These are phyloP conservation scores for Annulohypoxylon truncatum DNA, from an alignment of 2,329 filamentous ascomycete species.

Conservation along the genomic window DNA sequence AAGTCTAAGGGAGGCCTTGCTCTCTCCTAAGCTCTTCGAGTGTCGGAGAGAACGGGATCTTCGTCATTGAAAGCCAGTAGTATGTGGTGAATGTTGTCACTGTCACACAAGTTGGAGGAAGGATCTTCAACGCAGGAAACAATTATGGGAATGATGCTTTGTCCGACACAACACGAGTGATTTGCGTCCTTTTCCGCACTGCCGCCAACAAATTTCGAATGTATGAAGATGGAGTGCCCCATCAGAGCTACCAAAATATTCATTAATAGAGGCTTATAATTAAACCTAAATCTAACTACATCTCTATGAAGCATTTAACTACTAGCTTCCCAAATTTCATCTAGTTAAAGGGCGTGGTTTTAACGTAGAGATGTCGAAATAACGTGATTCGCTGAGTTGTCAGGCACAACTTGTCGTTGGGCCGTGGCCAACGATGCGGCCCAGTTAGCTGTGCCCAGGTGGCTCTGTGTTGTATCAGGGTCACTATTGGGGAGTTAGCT, in stretches of 20 bases:
- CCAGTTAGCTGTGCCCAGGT: constrained; percentile 37
- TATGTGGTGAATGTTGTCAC: not conserved
- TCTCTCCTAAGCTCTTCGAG: not conserved
- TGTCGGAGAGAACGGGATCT: not conserved
- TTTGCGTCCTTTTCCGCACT: not conserved
- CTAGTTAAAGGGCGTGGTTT: constrained; percentile 15
- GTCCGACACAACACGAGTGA: not conserved
- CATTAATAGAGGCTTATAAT: constrained; percentile 11
- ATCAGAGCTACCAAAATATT: constrained; percentile 4
- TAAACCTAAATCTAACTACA: not conserved
- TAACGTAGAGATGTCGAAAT: constrained; percentile 12
- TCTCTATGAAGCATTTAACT: not conserved
- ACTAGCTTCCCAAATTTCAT: constrained; percentile 4
- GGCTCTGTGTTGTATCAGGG: constrained; percentile 10
- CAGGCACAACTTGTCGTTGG: constrained; percentile 36
- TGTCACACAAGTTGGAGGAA: not conserved
- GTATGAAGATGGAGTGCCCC: not conserved
- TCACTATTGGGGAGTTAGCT: constrained; percentile 20
- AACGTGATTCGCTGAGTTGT: constrained; percentile 34
- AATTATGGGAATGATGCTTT: not conserved
- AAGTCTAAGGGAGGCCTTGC: not conserved
- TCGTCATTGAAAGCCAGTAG: not conserved
- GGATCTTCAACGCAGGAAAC: not conserved
- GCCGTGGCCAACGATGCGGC: constrained; percentile 23
- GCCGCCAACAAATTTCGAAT: not conserved